Conservation (phyloP, 2,329 filamentous ascomycete genomes). For the Didymellaceae sp. region DNA sequence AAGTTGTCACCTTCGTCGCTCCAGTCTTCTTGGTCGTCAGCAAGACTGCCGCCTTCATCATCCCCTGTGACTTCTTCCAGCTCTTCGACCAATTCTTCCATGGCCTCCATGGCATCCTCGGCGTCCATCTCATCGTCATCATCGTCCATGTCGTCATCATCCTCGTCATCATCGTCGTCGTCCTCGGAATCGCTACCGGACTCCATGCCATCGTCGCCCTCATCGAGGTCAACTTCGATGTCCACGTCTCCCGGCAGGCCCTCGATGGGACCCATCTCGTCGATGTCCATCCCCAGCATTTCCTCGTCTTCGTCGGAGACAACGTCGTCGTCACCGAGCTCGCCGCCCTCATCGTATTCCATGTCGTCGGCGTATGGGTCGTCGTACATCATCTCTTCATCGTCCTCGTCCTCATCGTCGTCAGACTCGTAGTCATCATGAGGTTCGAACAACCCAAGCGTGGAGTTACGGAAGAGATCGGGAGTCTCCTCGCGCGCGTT, state of each 20-base stretch:
- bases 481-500: slow-evolving; percentile 82
- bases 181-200: slow-evolving; percentile 61
- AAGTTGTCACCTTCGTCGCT: slow-evolving; percentile 58
- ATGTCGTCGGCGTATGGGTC: slow-evolving; percentile 90
- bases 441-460: slow-evolving; percentile 91
- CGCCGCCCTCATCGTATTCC: slow-evolving; percentile 77
- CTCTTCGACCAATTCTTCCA: slow-evolving; percentile 42
- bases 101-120: slow-evolving; percentile 29
- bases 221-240: slow-evolving; percentile 86
- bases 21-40: slow-evolving; percentile 49
- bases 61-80: slow-evolving; percentile 57
- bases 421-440: slow-evolving; percentile 81
- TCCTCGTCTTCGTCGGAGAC: slow-evolving; percentile 91
- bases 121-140: slow-evolving; percentile 46
- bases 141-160: slow-evolving; percentile 59
- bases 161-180: slow-evolving; percentile 58
- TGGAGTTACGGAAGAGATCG: slow-evolving; percentile 95
- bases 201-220: slow-evolving; percentile 65
- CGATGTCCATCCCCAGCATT: slow-evolving; percentile 78
- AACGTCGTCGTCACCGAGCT: slow-evolving; percentile 71
- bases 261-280: slow-evolving; percentile 77
- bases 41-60: slow-evolving; percentile 55
- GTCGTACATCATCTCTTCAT: slow-evolving; percentile 78
- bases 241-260: slow-evolving; percentile 69
- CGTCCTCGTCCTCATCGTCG: slow-evolving; percentile 65